These are phyloP conservation scores for Acer saccharum DNA, from an alignment of 345 rosid genomes.

Conservation along the genomic window DNA sequence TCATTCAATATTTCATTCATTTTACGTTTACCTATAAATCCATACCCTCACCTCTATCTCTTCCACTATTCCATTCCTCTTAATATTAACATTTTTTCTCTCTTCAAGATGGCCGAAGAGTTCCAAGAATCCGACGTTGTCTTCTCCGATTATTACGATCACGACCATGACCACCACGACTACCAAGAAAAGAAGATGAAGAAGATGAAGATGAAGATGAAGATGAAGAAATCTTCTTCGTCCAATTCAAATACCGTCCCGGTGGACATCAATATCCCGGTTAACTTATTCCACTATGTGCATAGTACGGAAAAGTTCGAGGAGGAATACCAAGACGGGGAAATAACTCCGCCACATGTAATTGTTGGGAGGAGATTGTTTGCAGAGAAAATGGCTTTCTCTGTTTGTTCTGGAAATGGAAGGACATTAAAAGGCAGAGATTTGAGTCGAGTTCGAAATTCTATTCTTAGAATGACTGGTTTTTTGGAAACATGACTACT, in stretches of 20 bases:
- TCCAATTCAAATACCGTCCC: conserved; percentile 30
- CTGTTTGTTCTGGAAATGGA: conserved; percentile 77
- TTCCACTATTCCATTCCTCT: background rate
- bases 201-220: no score
- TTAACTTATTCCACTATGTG: conserved; percentile 17
- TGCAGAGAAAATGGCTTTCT: conserved; percentile 71
- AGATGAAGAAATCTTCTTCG: no score
- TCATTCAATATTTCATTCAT: background rate
- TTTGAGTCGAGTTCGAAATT: conserved; percentile 73
- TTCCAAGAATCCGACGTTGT: conserved; percentile 57
- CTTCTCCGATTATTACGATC: conserved; percentile 37
- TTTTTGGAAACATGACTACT: conserved; percentile 62
- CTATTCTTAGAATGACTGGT: conserved; percentile 84
- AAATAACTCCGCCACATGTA: conserved; percentile 61
- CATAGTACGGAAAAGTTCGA: conserved; percentile 19
- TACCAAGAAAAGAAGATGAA: no score
- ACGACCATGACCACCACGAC: background rate
- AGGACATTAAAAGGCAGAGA: conserved; percentile 84
- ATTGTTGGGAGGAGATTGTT: conserved; percentile 46
- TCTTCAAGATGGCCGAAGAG: conserved; percentile 48
- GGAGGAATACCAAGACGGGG: conserved; percentile 30
- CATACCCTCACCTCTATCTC: background rate
- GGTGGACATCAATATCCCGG: conserved; percentile 29
- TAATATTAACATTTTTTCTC: background rate
- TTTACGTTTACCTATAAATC: conserved; percentile 15